Base-by-base conservation (phyloP, 2,329 filamentous ascomycete genomes). In the Coniella lustricola region DNA sequence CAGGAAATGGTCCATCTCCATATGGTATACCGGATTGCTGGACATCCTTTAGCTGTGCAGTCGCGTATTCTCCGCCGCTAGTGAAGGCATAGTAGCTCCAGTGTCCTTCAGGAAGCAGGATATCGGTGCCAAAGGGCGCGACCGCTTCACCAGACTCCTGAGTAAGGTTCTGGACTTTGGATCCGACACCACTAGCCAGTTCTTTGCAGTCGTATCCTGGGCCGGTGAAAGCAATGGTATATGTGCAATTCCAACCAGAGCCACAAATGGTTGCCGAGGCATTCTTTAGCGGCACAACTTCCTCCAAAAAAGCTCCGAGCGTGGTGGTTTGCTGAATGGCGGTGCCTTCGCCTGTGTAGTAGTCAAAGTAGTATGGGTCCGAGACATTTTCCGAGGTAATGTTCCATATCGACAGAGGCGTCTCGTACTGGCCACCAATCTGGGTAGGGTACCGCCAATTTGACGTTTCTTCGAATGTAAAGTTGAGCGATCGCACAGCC, bases 181-280 rank as follows among this genome's bases (percentile, higher is more conserved):
- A 60, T 8, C 56, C 58, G 2, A 59, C 54, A 7, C 62, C 63
- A 25, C 56, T 62, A 4, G 62, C 62, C 4, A 64, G 21, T 41
- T 66, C 59, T 2, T 56, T 52, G 53, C 68, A 71, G 47, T 67
- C 64, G 57, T 70, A 70, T 1, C 65, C 68, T 0, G 68, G 67
- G 1, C 56, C 68, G 10, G 56, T 57, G 40, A 70, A 70, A 2
- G 60, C 56, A 41, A 69, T 55, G 1, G 50, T 56, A 52, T 65
- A 70, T 4, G 62, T 64, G 52, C 68, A 71, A 42, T 71, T 69
- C 61, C 63, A 70, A 5, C 66, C 64, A 0, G 52, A 40, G 14
- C 64, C 62, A 44, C 67, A 68, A 0, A 67, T 64, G 22, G 64
- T 58, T 18, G 61, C 55, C 9, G 66, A 62, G 7, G 63, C 66